These are phyloP conservation scores for Pseudogymnoascus sp. DNA, from an alignment of 2,329 filamentous ascomycete species.

Conservation along the genomic window DNA sequence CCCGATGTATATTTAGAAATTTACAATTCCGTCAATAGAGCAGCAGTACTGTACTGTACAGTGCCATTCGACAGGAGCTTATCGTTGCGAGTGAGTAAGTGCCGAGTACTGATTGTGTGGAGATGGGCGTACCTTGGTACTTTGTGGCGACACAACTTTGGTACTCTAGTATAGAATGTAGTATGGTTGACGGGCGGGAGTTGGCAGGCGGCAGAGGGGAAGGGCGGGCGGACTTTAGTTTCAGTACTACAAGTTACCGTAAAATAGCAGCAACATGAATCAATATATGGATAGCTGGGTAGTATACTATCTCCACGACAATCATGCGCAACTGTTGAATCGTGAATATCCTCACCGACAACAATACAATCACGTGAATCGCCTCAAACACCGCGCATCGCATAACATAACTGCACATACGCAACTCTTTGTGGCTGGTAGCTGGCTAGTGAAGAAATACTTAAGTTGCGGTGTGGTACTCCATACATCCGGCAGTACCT, in stretches of 20 bases:
- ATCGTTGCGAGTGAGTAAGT: background rate
- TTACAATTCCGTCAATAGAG: background rate
- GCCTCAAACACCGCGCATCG: background rate
- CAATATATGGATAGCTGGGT: background rate
- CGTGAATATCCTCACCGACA: background rate
- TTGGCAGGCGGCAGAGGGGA: slow-evolving; percentile 1
- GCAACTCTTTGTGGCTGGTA: background rate
- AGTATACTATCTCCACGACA: background rate
- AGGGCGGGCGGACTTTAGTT: background rate
- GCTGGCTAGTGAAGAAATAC: too few species aligned
- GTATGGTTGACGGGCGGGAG: background rate
- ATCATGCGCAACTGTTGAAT: background rate
- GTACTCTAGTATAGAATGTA: background rate
- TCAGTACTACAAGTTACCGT: background rate
- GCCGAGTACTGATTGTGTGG: background rate
- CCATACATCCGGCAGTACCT: background rate
- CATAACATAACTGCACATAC: background rate
- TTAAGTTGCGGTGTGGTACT: slow-evolving; percentile 1
- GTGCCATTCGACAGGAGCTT: background rate
- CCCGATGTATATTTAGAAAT: background rate
- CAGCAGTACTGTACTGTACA: background rate
- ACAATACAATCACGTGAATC: background rate
- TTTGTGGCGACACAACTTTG: background rate
- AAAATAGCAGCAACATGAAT: background rate
- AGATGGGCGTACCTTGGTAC: background rate